Evolutionary conservation across 441 rosid species (phyloP), one percentile per base, ranked within the genome.

Genomic region (Populus hybrid): DNA sequence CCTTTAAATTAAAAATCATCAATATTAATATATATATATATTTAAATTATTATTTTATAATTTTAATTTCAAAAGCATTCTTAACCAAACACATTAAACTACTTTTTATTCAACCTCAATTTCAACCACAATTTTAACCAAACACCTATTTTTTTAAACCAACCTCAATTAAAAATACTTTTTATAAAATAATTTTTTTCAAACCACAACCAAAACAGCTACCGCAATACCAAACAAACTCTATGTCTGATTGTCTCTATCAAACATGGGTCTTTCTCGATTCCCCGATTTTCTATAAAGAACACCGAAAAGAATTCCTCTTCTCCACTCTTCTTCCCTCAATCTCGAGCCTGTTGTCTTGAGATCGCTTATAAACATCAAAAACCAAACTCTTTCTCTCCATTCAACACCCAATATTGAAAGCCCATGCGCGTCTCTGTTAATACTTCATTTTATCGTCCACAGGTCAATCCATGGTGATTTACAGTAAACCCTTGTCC

Each of bases 221-320:
- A n/a, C n/a, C n/a, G n/a, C n/a, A n/a, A n/a, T n/a, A n/a, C n/a
- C n/a, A n/a, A n/a, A n/a, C n/a, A n/a, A n/a, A n/a, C n/a, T n/a
- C 19, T 4, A 46, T 1, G 19, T 6, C 1, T 5, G 57, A 46
- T 5, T 46, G 7, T 46, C 57, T 46, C 19, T 46, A 12, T 34
- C 64, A 30, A 26, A 85, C 30, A 88, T 88, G 91, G 81, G 68
- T 79, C 63, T 70, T 70, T 9, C 36, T 72, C 74, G 76, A 73
- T 57, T 74, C 72, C 76, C 77, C n/a, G 53, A 57, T 18, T 53
- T 18, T 28, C 53, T 81, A 38, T 36, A 73, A 35, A 82, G 57
- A 75, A 9, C 67, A 3, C 75, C 75, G 9, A 38, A 57, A 81
- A 72, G 67, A 57, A 14, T 35, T 70, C 18, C 46, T 72, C 16